phyloP scores from a whole-genome alignment of 176 grass and related monocot genomes.

The Carex parvula region DNA sequence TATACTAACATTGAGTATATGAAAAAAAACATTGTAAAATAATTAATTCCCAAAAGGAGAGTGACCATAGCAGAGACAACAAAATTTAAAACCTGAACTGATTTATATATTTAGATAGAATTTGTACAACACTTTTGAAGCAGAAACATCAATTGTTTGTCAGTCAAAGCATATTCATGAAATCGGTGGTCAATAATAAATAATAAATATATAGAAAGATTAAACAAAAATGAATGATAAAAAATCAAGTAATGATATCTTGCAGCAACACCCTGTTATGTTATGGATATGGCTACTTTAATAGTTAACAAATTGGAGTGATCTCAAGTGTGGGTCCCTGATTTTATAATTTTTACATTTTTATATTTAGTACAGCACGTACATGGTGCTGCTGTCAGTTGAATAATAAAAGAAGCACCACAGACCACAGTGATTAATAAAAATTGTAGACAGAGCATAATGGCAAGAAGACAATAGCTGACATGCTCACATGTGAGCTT shows the following conservation, averaged over 20 bases:
- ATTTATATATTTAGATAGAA: too few relatives aligned
- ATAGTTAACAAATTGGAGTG: constrained; percentile 11
- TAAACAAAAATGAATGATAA: background rate
- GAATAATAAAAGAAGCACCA: constrained; percentile 19
- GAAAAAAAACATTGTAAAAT: too few relatives aligned
- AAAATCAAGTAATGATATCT: background rate
- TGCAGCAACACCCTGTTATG: background rate
- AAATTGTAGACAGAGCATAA: background rate
- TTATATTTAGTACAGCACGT: constrained; percentile 1
- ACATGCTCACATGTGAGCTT: constrained; percentile 22
- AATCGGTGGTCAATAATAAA: background rate
- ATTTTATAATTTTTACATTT: background rate
- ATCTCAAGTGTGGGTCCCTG: background rate
- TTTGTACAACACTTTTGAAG: background rate
- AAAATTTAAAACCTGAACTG: too few relatives aligned
- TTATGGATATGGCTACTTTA: constrained; percentile 14
- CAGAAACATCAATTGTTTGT: background rate
- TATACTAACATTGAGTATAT: too few relatives aligned
- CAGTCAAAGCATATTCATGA: background rate
- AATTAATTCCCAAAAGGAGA: too few relatives aligned
- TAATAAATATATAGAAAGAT: background rate
- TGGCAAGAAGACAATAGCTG: constrained; percentile 23
- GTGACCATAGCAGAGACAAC: too few relatives aligned
- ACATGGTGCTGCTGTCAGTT: constrained; percentile 17
- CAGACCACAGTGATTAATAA: background rate